Percentiles rank a stretch among this genome's conserved stretches.
Conservation (phyloP, 345 rosid species). For the Chamaenerion angustifolium region DNA sequence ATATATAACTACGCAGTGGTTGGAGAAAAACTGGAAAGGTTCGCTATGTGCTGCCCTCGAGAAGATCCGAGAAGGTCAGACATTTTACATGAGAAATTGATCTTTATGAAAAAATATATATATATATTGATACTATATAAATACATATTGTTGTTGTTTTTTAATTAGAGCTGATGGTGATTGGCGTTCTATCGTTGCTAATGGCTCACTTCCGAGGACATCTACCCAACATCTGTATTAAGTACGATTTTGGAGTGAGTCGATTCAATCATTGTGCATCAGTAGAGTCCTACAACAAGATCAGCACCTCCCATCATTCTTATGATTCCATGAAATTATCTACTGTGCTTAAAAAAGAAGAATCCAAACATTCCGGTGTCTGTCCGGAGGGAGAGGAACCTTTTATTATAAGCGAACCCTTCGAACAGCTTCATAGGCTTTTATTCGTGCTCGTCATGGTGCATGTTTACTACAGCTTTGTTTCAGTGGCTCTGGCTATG, state of each 20-base stretch:
- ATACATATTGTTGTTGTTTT: too few relatives aligned
- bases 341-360: too few relatives aligned
- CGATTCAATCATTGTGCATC: constrained; percentile 3
- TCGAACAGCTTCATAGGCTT: constrained; percentile 53
- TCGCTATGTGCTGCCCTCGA: constrained; percentile 5
- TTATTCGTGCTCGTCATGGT: constrained; percentile 38
- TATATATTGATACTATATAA: too few relatives aligned
- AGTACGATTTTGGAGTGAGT: not conserved
- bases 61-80: constrained; percentile 13
- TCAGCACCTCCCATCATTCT: too few relatives aligned
- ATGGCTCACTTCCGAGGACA: constrained; percentile 8
- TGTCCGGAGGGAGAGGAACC: constrained; percentile 29
- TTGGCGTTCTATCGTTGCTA: constrained; percentile 10
- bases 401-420: constrained; percentile 47
- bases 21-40: constrained; percentile 7
- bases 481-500: constrained; percentile 39
- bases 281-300: not conserved
- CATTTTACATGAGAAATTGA: too few relatives aligned
- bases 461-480: constrained; percentile 51
- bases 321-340: too few relatives aligned
- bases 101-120: too few relatives aligned
- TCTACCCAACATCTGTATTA: constrained; percentile 5
- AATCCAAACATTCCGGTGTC: too few relatives aligned
- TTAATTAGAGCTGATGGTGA: constrained; percentile 11
- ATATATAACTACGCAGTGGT: constrained; percentile 4